Conservation (phyloP, 176 grass and related monocot genomes). For the Eremochloa ophiuroides region DNA sequence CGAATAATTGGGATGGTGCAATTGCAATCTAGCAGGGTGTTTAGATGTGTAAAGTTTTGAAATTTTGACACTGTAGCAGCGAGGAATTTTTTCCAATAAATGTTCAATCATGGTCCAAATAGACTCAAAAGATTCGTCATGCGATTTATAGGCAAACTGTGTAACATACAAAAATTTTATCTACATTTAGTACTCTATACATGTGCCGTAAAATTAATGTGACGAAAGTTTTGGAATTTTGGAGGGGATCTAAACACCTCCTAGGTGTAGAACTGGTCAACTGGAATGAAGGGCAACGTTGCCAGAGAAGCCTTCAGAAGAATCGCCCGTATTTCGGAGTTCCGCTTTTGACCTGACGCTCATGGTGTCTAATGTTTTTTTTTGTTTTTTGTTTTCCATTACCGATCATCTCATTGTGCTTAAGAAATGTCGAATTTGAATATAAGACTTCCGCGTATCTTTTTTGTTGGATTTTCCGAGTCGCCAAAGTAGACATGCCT, state of each 20-base stretch:
- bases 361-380: background rate
- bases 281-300: constrained; percentile 18
- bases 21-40: background rate
- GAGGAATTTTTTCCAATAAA: too few relatives aligned
- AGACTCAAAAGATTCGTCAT: too few relatives aligned
- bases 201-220: too few relatives aligned
- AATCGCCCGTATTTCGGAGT: background rate
- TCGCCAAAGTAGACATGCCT: too few relatives aligned
- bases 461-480: background rate
- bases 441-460: background rate
- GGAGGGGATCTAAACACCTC: too few relatives aligned
- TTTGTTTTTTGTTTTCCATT: background rate
- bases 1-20: background rate
- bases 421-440: background rate
- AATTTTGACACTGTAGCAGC: too few relatives aligned
- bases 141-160: too few relatives aligned
- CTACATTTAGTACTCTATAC: too few relatives aligned
- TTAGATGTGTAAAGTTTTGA: too few relatives aligned
- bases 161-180: too few relatives aligned
- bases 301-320: background rate
- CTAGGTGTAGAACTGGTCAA: background rate
- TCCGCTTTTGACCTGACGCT: background rate
- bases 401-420: background rate
- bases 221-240: too few relatives aligned
- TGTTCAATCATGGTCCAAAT: too few relatives aligned